phyloP scores from a whole-genome alignment of 352 stramenopile genomes.

The Pythium dissotocum region DNA sequence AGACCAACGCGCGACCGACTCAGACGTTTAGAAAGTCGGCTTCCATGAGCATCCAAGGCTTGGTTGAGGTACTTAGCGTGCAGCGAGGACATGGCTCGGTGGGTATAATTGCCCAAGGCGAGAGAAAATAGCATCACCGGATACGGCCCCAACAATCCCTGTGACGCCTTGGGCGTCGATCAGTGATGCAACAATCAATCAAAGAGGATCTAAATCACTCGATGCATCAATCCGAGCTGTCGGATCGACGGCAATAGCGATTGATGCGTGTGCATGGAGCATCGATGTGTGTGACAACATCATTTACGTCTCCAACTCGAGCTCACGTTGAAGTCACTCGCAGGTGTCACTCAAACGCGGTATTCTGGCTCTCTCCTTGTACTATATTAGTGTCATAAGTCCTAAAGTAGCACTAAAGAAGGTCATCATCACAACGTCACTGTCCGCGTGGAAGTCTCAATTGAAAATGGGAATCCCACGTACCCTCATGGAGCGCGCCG shows the following conservation, averaged over 20 bases:
- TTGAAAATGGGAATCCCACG: background rate
- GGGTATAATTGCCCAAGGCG: background rate
- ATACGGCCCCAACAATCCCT: background rate
- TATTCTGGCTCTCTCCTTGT: background rate
- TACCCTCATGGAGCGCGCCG: constrained; percentile 16
- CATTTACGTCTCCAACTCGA: background rate
- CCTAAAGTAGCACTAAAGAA: background rate
- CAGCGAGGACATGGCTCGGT: background rate
- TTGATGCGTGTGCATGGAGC: background rate
- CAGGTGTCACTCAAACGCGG: background rate
- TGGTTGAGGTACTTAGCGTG: background rate
- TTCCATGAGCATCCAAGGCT: background rate
- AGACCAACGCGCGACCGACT: background rate
- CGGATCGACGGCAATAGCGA: background rate
- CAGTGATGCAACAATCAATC: background rate
- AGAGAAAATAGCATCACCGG: constrained; percentile 2
- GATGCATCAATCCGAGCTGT: background rate
- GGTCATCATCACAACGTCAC: background rate
- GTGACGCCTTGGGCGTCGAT: constrained; percentile 1
- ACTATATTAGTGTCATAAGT: background rate
- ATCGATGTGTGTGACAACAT: no score
- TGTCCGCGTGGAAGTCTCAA: background rate
- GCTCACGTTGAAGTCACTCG: background rate
- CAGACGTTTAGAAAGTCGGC: background rate
- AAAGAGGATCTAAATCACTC: background rate